These are phyloP conservation scores for Cladophialophora immunda DNA, from an alignment of 2,329 filamentous ascomycete genomes.

Conservation along the genomic window DNA sequence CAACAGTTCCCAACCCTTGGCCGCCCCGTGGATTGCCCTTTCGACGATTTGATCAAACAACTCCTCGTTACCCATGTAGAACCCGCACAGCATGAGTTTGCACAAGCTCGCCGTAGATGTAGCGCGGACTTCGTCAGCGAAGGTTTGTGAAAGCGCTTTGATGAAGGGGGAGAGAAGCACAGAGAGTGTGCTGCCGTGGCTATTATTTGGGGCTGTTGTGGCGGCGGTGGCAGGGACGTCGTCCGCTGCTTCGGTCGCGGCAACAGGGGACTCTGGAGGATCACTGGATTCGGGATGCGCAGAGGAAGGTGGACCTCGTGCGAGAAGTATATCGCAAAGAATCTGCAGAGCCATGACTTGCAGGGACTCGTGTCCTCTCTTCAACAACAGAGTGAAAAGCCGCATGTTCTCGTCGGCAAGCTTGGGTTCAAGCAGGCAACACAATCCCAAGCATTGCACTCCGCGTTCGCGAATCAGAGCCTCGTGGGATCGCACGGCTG, in stretches of 20 bases:
- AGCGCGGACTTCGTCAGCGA: constrained; percentile 58
- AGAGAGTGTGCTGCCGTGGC: constrained; percentile 16
- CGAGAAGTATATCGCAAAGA: constrained; percentile 89
- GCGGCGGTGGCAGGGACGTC: constrained; percentile 41
- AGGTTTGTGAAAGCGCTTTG: constrained; percentile 67
- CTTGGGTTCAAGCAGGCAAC: constrained; percentile 87
- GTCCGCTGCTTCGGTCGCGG: constrained; percentile 9
- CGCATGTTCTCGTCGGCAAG: constrained; percentile 91
- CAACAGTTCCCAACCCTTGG: constrained; percentile 54
- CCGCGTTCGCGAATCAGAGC: constrained; percentile 91
- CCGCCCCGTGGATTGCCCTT: constrained; percentile 52
- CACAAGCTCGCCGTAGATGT: constrained; percentile 59
- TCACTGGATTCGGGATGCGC: constrained; percentile 48
- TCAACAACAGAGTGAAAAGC: constrained; percentile 95
- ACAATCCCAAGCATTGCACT: constrained; percentile 86
- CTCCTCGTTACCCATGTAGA: constrained; percentile 49
- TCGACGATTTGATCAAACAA: constrained; percentile 66
- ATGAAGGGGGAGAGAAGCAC: constrained; percentile 72
- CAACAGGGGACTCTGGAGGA: not conserved
- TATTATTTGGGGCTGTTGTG: constrained; percentile 3
- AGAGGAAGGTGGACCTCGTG: constrained; percentile 65
- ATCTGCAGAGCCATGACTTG: constrained; percentile 92
- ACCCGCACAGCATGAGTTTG: constrained; percentile 56
- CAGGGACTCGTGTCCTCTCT: constrained; percentile 86
- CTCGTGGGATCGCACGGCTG: constrained; percentile 91